phyloP scores from a whole-genome alignment of 2,329 filamentous ascomycete species.

The Hymenotorrendiella dingleyae region DNA sequence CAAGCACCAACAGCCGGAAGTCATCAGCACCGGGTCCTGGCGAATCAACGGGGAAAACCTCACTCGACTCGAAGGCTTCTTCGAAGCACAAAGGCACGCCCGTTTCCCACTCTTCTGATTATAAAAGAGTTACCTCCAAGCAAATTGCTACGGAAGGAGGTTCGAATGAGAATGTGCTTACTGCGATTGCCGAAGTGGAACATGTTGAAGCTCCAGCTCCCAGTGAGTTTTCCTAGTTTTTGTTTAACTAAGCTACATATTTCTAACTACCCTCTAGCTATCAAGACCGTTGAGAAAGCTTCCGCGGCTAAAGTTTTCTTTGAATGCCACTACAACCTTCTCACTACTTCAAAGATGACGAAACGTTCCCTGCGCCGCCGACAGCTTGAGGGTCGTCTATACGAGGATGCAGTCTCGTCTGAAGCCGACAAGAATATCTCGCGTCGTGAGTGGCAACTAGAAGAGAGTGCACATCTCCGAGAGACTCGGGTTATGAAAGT shows the following conservation, averaged over 20 bases:
- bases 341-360: slow-evolving; percentile 49
- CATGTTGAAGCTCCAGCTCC: slow-evolving; percentile 18
- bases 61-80: slow-evolving; percentile 37
- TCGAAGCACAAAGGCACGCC: slow-evolving; percentile 19
- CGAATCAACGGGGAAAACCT: slow-evolving; percentile 30
- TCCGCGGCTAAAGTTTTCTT: slow-evolving; percentile 80
- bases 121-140: slow-evolving; percentile 20
- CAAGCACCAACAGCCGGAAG: slow-evolving; percentile 24
- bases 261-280: slow-evolving; percentile 16
- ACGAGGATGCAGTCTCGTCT: slow-evolving; percentile 34
- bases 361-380: slow-evolving; percentile 56
- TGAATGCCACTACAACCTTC: slow-evolving; percentile 75
- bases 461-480: slow-evolving; percentile 71
- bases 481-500: slow-evolving; percentile 65
- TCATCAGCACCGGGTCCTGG: slow-evolving; percentile 24
- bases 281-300: slow-evolving; percentile 65
- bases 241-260: slow-evolving; percentile 13
- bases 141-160: slow-evolving; percentile 13
- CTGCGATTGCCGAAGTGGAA: slow-evolving; percentile 27
- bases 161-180: slow-evolving; percentile 21
- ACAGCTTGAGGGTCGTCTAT: slow-evolving; percentile 59
- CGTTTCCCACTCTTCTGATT: slow-evolving; percentile 23
- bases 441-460: slow-evolving; percentile 53
- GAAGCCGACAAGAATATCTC: slow-evolving; percentile 46
- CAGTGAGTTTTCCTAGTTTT: slow-evolving; percentile 21